These are phyloP conservation scores for Fusarium verrucosum DNA, from an alignment of 2,329 filamentous ascomycete genomes.

Conservation along the genomic window DNA sequence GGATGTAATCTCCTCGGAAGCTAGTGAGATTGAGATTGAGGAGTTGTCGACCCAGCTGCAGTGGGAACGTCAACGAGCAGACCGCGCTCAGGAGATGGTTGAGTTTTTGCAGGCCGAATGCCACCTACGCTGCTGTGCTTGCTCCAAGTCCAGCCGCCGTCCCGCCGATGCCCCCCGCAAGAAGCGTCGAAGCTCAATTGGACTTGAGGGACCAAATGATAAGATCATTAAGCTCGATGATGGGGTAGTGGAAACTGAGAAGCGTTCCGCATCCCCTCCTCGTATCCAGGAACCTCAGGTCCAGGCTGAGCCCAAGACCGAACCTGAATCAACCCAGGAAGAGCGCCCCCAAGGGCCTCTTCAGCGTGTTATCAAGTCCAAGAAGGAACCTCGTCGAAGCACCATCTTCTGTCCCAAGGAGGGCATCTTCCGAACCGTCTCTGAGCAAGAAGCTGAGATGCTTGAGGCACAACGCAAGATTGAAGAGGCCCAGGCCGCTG, in stretches of 20 bases:
- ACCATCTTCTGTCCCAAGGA: slow-evolving; percentile 69
- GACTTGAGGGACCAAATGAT: slow-evolving; percentile 40
- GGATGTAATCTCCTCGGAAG: slow-evolving; percentile 64
- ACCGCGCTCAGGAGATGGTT: slow-evolving; percentile 75
- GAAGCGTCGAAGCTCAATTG: slow-evolving; percentile 41
- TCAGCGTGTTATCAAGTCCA: slow-evolving; percentile 41
- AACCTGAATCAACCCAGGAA: slow-evolving; percentile 17
- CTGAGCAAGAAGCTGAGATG: slow-evolving; percentile 61
- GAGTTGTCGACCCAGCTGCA: slow-evolving; percentile 62
- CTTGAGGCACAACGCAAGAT: slow-evolving; percentile 50
- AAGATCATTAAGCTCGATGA: slow-evolving; percentile 52
- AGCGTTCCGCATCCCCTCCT: slow-evolving; percentile 22
- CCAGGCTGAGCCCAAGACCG: slow-evolving; percentile 3
- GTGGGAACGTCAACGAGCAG: slow-evolving; percentile 70
- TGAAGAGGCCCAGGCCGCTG: slow-evolving; percentile 29
- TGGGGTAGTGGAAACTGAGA: slow-evolving; percentile 41
- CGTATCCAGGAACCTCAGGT: slow-evolving; percentile 35
- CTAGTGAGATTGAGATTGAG: slow-evolving; percentile 67
- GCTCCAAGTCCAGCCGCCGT: slow-evolving; percentile 54
- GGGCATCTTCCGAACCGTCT: slow-evolving; percentile 70
- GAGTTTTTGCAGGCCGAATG: slow-evolving; percentile 82
- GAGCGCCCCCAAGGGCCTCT: slow-evolving; percentile 43
- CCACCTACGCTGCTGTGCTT: slow-evolving; percentile 72
- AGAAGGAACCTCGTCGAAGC: slow-evolving; percentile 57
- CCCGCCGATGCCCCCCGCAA: slow-evolving; percentile 25